These are phyloP conservation scores for Stachybotrys chartarum DNA, from an alignment of 2,329 filamentous ascomycete species.

Conservation along the genomic window DNA sequence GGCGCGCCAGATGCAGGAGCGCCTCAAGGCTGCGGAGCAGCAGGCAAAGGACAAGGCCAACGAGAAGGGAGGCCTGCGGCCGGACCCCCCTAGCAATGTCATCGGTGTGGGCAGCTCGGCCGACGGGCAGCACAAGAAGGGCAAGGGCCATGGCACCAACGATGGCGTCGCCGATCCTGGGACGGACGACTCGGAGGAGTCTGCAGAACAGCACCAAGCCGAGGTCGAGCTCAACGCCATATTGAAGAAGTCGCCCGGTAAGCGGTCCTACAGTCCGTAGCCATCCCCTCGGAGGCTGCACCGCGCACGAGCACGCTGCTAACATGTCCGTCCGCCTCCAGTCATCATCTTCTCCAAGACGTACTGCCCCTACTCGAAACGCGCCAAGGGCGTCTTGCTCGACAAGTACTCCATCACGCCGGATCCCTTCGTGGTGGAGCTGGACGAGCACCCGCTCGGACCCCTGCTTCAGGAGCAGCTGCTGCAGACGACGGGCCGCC, in stretches of 20 bases:
- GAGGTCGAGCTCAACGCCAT: constrained; percentile 70
- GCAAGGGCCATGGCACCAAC: background rate
- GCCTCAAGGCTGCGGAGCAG: constrained; percentile 62
- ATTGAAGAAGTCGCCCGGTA: constrained; percentile 78
- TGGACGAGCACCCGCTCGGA: constrained; percentile 76
- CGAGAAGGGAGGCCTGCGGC: constrained; percentile 54
- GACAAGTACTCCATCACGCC: constrained; percentile 80
- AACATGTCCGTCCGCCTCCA: constrained; percentile 24
- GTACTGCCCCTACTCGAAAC: constrained; percentile 81
- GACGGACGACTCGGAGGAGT: constrained; percentile 29
- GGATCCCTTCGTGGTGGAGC: constrained; percentile 78
- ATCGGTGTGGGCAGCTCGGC: constrained; percentile 53
- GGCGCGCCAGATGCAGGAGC: constrained; percentile 45
- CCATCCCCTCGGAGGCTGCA: constrained; percentile 2
- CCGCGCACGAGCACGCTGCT: background rate
- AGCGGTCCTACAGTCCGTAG: constrained; percentile 1
- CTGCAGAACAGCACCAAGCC: constrained; percentile 54
- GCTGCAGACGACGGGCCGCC: constrained; percentile 65
- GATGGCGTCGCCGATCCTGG: background rate
- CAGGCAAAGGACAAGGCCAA: constrained; percentile 63
- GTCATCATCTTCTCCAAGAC: constrained; percentile 96
- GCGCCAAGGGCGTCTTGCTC: constrained; percentile 78
- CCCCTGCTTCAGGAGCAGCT: constrained; percentile 64
- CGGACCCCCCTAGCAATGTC: constrained; percentile 50
- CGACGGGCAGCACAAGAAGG: constrained; percentile 35